phyloP scores from a whole-genome alignment of 1,284 basidiomycete genomes.

The Amylostereum areolatum region DNA sequence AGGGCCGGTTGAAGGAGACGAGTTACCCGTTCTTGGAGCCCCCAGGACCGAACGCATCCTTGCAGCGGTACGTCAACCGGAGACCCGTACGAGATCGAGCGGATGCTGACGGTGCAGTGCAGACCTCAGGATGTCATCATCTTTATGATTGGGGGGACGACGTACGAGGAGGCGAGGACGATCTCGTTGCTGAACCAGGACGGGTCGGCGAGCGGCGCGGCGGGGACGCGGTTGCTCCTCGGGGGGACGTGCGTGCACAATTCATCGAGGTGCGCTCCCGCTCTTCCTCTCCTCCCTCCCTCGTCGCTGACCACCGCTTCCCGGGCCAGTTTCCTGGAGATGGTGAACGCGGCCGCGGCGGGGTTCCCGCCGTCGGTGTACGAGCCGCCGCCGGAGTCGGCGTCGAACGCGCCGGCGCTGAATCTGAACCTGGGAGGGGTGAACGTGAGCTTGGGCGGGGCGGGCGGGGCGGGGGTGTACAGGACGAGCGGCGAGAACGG shows the following conservation, averaged over 20 bases:
- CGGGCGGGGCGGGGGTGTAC: constrained; percentile 77
- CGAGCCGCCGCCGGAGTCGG: constrained; percentile 64
- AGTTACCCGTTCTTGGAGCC: constrained; percentile 89
- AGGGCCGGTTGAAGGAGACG: constrained; percentile 80
- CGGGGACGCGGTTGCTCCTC: constrained; percentile 72
- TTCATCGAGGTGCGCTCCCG: constrained; percentile 67
- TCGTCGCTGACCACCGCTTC: constrained; percentile 12
- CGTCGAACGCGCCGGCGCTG: constrained; percentile 63
- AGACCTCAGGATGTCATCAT: constrained; percentile 93
- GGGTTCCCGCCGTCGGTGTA: constrained; percentile 61
- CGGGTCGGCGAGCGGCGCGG: constrained; percentile 30
- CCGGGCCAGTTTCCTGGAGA: constrained; percentile 61
- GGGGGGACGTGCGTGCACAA: constrained; percentile 94
- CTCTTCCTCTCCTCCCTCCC: constrained; percentile 7
- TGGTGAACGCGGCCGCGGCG: constrained; percentile 59
- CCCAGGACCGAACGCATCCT: constrained; percentile 54
- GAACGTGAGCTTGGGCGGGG: constrained; percentile 85
- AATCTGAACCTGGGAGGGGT: constrained; percentile 89
- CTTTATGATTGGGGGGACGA: constrained; percentile 92
- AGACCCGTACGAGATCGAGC: background rate
- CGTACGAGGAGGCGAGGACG: constrained; percentile 87
- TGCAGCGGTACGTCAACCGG: constrained; percentile 52
- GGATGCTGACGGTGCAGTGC: background rate
- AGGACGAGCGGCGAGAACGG: constrained; percentile 66
- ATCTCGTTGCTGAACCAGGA: constrained; percentile 86